These are phyloP conservation scores for Dalechampia spathulata DNA, from an alignment of 441 rosid genomes.

Conservation along the genomic window DNA sequence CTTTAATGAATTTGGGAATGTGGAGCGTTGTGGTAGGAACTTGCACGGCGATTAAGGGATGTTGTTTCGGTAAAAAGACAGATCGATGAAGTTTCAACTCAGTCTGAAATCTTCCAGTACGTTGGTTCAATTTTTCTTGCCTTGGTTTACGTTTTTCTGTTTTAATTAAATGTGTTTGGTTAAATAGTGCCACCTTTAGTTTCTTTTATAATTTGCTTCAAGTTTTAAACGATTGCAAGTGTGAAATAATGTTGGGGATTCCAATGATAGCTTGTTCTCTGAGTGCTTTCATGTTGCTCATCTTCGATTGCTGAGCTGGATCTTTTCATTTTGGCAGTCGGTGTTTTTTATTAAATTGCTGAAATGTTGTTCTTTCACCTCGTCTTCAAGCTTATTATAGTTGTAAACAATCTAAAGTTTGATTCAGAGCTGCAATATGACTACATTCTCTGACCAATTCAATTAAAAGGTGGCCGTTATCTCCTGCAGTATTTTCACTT, in stretches of 20 bases:
- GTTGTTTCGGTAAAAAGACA: conserved; percentile 47
- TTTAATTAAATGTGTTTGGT: not conserved
- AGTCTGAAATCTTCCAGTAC: conserved; percentile 75
- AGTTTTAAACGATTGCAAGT: too few relatives aligned
- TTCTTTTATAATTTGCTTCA: too few relatives aligned
- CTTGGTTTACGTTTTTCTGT: not conserved
- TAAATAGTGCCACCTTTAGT: too few relatives aligned
- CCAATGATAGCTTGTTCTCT: too few relatives aligned
- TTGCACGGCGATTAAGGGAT: conserved; percentile 47
- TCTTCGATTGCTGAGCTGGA: too few relatives aligned
- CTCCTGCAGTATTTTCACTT: not conserved
- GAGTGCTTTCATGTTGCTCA: too few relatives aligned
- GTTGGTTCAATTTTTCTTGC: conserved; percentile 13
- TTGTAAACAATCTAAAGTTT: not conserved
- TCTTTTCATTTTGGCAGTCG: too few relatives aligned
- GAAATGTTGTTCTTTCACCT: not conserved
- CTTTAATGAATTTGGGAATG: not conserved
- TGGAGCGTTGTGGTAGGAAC: conserved; percentile 36
- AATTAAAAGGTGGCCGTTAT: not conserved
- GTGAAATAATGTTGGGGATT: too few relatives aligned
- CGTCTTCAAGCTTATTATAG: not conserved
- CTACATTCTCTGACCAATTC: not conserved
- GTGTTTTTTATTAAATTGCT: too few relatives aligned
- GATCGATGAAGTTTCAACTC: conserved; percentile 66
- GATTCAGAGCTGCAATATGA: not conserved